phyloP scores from a whole-genome alignment of 164 flowering plant species.

The Aristolochia contorta region DNA sequence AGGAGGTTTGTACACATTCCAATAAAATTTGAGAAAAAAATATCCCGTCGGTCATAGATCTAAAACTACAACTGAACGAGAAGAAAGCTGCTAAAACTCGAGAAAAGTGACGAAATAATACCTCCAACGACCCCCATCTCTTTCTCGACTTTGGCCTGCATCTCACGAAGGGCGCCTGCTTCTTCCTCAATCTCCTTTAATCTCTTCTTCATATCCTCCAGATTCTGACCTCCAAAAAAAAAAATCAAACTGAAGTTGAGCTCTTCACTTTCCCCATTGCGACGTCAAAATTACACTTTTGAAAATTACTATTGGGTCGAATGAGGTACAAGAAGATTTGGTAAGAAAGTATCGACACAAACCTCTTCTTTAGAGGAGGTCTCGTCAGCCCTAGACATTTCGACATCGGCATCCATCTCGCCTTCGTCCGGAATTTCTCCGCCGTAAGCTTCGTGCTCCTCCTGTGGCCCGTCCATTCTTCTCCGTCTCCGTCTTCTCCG shows the following conservation, averaged over 20 bases:
- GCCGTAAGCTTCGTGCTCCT: constrained; percentile 23
- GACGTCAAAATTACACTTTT: too few species aligned
- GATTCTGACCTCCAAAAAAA: constrained; percentile 10
- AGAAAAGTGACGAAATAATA: neutral
- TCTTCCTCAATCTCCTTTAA: constrained; percentile 33
- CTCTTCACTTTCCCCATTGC: neutral
- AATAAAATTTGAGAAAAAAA: too few species aligned
- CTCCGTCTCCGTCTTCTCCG: neutral
- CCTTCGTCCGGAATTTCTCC: constrained; percentile 24
- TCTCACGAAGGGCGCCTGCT: constrained; percentile 27
- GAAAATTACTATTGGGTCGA: too few species aligned
- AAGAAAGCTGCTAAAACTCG: too few species aligned
- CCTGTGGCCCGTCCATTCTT: constrained; percentile 10
- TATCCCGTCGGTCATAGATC: too few species aligned
- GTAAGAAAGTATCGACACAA: neutral
- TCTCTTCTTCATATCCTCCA: constrained; percentile 33
- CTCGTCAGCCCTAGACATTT: constrained; percentile 14
- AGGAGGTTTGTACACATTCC: too few species aligned
- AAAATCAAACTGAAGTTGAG: too few species aligned
- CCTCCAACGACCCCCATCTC: constrained; percentile 31
- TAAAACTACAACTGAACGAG: too few species aligned
- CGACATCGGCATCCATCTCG: constrained; percentile 22
- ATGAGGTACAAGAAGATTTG: too few species aligned
- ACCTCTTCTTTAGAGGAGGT: constrained; percentile 4
- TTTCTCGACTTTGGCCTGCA: constrained; percentile 33